phyloP scores from a whole-genome alignment of 768 basidiomycete species.

The Baorangia bicolor region DNA sequence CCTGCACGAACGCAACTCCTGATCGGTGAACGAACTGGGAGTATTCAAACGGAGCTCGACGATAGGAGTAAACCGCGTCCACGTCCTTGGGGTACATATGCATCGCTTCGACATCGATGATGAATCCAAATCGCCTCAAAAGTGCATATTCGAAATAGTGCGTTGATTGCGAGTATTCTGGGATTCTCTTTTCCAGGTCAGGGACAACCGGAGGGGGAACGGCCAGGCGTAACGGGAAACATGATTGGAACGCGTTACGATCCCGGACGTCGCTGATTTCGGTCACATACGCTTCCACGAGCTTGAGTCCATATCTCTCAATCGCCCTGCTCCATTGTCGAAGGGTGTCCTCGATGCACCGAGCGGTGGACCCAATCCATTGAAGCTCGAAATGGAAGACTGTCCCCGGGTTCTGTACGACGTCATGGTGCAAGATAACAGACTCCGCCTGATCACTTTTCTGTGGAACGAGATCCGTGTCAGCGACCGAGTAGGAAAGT shows the following conservation, averaged over 20 bases:
- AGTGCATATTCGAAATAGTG: slow-evolving; percentile 84
- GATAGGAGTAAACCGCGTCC: slow-evolving; percentile 88
- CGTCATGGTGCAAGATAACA: slow-evolving; percentile 88
- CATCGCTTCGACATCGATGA: slow-evolving; percentile 79
- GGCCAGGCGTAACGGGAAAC: slow-evolving; percentile 78
- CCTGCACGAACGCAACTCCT: slow-evolving; percentile 89
- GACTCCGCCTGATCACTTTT: slow-evolving; percentile 86
- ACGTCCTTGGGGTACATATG: slow-evolving; percentile 76
- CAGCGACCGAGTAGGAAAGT: slow-evolving; percentile 2
- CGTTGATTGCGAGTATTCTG: slow-evolving; percentile 61
- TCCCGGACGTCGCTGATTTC: slow-evolving; percentile 86
- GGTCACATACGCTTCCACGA: slow-evolving; percentile 91
- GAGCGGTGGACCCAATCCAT: slow-evolving; percentile 94
- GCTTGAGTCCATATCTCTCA: slow-evolving; percentile 84
- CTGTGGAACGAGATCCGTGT: slow-evolving; percentile 37
- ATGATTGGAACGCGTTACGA: slow-evolving; percentile 89
- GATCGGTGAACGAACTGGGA: slow-evolving; percentile 92
- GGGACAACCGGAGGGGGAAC: slow-evolving; percentile 70
- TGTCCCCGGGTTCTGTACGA: slow-evolving; percentile 92
- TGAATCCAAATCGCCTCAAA: slow-evolving; percentile 74
- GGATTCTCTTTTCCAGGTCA: slow-evolving; percentile 64
- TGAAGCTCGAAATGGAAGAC: slow-evolving; percentile 97
- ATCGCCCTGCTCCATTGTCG: slow-evolving; percentile 79
- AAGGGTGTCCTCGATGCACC: slow-evolving; percentile 86
- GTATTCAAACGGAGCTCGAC: slow-evolving; percentile 70